Conservation (phyloP, 495 filamentous ascomycete species). For the Penicillium psychrofluorescens region DNA sequence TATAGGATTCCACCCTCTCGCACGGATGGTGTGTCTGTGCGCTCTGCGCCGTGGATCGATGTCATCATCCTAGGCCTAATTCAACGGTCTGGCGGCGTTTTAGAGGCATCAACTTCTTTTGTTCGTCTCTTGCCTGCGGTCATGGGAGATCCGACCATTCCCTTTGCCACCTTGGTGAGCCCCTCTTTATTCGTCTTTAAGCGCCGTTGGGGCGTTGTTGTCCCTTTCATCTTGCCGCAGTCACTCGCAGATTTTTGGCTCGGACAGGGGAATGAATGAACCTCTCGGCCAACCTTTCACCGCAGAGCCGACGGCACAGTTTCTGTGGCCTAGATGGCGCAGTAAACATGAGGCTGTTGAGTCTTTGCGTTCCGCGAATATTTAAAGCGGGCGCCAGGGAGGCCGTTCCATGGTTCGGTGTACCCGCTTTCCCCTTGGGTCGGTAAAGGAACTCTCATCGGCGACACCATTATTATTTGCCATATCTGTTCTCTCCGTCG, state of each 20-base stretch:
- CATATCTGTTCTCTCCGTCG: neutral
- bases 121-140: conserved; percentile 8
- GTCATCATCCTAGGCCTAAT: conserved; percentile 7
- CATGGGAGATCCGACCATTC: neutral
- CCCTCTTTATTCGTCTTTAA: conserved; percentile 3
- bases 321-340: neutral
- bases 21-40: conserved; percentile 19
- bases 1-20: conserved; percentile 9
- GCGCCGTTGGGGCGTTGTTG: conserved; percentile 12
- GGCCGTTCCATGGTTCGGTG: conserved; percentile 23
- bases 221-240: too few relatives aligned
- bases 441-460: conserved; percentile 15
- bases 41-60: conserved; percentile 13
- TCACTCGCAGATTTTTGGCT: too few relatives aligned
- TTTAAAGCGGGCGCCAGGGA: conserved; percentile 24
- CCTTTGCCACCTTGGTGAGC: neutral
- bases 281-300: too few relatives aligned
- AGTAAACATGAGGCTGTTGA: neutral
- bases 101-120: conserved; percentile 13
- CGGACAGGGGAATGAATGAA: too few relatives aligned
- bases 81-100: conserved; percentile 13
- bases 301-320: neutral
- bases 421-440: conserved; percentile 38
- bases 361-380: conserved; percentile 8
- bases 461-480: neutral